Evolutionary conservation across 176 grass and related monocot genomes (phyloP), one percentile per base, ranked within the genome.

Genomic region (Olyra latifolia): DNA sequence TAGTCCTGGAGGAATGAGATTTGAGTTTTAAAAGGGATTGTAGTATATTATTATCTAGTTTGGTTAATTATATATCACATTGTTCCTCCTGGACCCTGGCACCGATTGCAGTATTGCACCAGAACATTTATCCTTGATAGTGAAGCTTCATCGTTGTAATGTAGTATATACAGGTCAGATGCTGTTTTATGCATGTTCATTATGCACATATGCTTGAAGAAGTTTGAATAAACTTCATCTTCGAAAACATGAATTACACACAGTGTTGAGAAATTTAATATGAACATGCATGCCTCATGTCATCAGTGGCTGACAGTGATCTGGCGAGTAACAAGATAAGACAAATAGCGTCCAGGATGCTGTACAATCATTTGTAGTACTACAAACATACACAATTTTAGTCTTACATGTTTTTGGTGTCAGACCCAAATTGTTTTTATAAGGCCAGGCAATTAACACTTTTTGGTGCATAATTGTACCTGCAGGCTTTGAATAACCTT

Each of bases 401-500:
- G 32, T 49, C 28, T 13, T 78, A 20, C 25, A 1, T 47, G 40
- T 79, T 40, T 4, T 46, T 79, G 35, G 63, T 25, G 41, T 66
- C 27, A 23, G 8, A 42, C 65, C 32, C 19, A 66, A 20, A 40
- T 66, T 67, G 49, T 42, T 72, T 11, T 47, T 12, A 12, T 66
- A 74, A 22, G 27, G 17, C 6, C 52, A 38, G 32, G 9, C 27
- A 60, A 50, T 47, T 63, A 62, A 64, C 41, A 11, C 30, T 78
- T 64, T 70, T 15, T 9, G 48, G 48, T 48, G 12, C 16, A 61
- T 67, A 59, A 79, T 66, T 76, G n/a, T 66, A 48, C 42, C 41
- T 74, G 52, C 94, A 94, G 94, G 94, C 94, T 56, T 88, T 97
- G 82, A 97, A 97, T 69, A 97, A 97, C 68, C 91, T 97, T 78